Evolutionary conservation across 306 rosid species (phyloP).

Genomic region (Glycine latifolia): DNA sequence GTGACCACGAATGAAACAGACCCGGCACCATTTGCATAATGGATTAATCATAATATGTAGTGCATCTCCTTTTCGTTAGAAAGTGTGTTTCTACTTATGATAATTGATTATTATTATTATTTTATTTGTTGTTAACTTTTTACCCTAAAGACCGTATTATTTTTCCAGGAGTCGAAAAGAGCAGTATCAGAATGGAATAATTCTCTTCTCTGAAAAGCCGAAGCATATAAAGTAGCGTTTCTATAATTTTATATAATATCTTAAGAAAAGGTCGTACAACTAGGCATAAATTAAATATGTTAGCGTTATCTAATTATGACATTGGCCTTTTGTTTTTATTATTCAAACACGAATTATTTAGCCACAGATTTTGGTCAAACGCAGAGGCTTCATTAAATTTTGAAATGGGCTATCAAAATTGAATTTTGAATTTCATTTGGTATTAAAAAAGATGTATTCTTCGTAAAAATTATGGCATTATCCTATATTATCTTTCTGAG

Average conservation of each 20-base stretch:
- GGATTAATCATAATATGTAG: slow-evolving; percentile 11
- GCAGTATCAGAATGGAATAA: slow-evolving; percentile 46
- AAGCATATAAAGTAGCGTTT: slow-evolving; percentile 37
- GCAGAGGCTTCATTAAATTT: slow-evolving; percentile 13
- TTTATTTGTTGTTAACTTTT: not conserved
- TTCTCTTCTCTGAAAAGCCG: slow-evolving; percentile 50
- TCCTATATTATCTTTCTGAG: slow-evolving; percentile 20
- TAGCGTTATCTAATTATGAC: slow-evolving; percentile 32
- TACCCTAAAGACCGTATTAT: slow-evolving; percentile 2
- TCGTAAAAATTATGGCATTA: not conserved
- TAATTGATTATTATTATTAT: not conserved
- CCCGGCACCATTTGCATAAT: slow-evolving; percentile 34
- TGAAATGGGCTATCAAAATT: slow-evolving; percentile 12
- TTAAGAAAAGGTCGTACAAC: slow-evolving; percentile 48
- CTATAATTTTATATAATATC: slow-evolving; percentile 16
- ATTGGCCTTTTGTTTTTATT: not conserved
- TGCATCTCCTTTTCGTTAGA: slow-evolving; percentile 27
- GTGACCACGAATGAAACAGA: slow-evolving; percentile 43
- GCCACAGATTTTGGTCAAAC: slow-evolving; percentile 46
- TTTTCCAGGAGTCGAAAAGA: slow-evolving; percentile 37
- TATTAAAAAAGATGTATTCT: not conserved
- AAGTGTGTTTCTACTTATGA: slow-evolving; percentile 35
- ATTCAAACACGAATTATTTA: slow-evolving; percentile 42
- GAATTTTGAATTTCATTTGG: slow-evolving; percentile 50
- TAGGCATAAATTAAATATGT: slow-evolving; percentile 16